Evolutionary conservation across 306 rosid genomes (phyloP).

Genomic region (Rosa rugosa): DNA sequence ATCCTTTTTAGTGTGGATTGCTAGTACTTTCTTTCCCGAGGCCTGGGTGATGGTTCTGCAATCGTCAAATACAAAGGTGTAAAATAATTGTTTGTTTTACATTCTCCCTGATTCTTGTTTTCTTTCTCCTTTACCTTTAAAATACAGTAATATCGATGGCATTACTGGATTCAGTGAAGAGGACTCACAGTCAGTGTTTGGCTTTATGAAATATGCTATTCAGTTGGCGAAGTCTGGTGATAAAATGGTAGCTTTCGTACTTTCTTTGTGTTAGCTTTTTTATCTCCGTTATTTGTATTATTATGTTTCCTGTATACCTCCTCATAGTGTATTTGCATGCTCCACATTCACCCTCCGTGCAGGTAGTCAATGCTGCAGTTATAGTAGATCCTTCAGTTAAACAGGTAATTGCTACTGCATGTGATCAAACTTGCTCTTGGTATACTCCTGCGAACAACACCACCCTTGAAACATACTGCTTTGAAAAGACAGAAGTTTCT

Average conservation of each 20-base stretch:
- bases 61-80: not conserved
- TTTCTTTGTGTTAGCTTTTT: constrained; percentile 11
- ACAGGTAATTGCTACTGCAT: constrained; percentile 62
- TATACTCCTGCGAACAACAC: constrained; percentile 33
- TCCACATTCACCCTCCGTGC: constrained; percentile 6
- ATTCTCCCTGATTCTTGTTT: not conserved
- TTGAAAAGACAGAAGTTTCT: constrained; percentile 27
- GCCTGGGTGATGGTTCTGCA: not conserved
- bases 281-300: not conserved
- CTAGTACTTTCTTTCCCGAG: not conserved
- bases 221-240: constrained; percentile 58
- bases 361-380: constrained; percentile 88
- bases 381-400: constrained; percentile 83
- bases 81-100: not conserved
- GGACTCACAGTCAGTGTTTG: constrained; percentile 51
- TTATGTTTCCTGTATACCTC: not conserved
- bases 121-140: not conserved
- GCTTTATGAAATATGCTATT: constrained; percentile 65
- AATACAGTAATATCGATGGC: constrained; percentile 77
- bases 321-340: not conserved
- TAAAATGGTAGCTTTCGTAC: constrained; percentile 48
- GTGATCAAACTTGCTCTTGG: constrained; percentile 57
- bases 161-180: constrained; percentile 74
- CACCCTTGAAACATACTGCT: constrained; percentile 28
- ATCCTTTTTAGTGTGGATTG: not conserved